These are phyloP conservation scores for Dipodascus geniculatus DNA, from an alignment of 805 yeast genomes.

Conservation along the genomic window DNA sequence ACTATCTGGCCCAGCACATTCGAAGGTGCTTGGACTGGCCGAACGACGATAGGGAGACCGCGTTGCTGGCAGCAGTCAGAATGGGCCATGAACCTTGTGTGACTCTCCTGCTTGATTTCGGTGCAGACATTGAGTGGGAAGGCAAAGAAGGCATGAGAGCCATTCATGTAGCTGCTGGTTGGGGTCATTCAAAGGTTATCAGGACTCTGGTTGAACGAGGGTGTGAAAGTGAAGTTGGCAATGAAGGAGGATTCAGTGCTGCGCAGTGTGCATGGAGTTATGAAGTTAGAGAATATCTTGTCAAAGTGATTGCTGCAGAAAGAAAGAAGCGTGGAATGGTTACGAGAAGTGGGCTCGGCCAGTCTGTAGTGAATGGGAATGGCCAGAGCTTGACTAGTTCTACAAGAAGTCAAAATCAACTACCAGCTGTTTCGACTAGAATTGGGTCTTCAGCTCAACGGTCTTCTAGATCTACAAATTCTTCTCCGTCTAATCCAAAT, in stretches of 20 bases:
- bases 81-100: conserved; percentile 52
- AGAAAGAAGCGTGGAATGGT: not conserved
- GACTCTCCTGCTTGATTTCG: conserved; percentile 53
- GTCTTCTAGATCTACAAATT: not conserved
- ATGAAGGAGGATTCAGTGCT: not conserved
- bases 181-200: conserved; percentile 48
- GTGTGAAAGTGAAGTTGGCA: not conserved
- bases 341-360: not conserved
- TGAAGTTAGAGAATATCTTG: not conserved
- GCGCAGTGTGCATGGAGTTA: not conserved
- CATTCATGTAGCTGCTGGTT: conserved; percentile 69
- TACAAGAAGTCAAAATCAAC: not conserved
- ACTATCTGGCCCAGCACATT: conserved; percentile 56
- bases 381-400: not conserved
- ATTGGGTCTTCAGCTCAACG: too few species aligned
- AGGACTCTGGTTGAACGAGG: conserved; percentile 37
- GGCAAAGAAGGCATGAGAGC: conserved; percentile 76
- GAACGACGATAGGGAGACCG: conserved; percentile 34
- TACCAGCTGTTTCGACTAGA: not conserved
- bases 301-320: not conserved
- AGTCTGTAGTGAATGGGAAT: not conserved
- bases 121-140: conserved; percentile 62
- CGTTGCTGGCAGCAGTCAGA: conserved; percentile 54
- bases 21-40: conserved; percentile 45
- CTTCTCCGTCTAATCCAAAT: not conserved